These are phyloP conservation scores for Phycomyces nitens DNA, from an alignment of 192 early-diverging fungal genomes.

Conservation along the genomic window DNA sequence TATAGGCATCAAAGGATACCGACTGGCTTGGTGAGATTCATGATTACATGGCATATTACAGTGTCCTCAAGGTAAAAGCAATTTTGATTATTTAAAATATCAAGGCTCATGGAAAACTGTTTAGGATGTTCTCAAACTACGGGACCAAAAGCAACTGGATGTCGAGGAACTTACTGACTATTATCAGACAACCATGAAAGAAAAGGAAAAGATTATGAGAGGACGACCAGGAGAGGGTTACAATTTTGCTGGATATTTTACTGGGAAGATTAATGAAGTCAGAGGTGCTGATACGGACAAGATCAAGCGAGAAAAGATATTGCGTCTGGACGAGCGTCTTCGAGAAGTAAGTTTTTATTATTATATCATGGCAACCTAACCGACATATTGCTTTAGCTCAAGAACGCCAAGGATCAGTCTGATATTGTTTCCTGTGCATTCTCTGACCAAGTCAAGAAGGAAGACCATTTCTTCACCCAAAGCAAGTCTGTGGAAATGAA, in stretches of 20 bases:
- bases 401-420: conserved; percentile 76
- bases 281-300: conserved; percentile 84
- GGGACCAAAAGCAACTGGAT: conserved; percentile 97
- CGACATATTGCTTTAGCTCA: conserved; percentile 51
- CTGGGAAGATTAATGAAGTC: conserved; percentile 86
- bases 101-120: no score
- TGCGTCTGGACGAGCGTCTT: conserved; percentile 70
- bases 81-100: no score
- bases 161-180: conserved; percentile 85
- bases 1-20: conserved; percentile 47
- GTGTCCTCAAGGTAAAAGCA: conserved; percentile 58
- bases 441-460: conserved; percentile 77
- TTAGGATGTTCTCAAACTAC: conserved; percentile 74
- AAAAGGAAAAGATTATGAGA: conserved; percentile 68
- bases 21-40: conserved; percentile 75
- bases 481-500: conserved; percentile 83
- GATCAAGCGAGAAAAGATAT: conserved; percentile 74
- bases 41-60: conserved; percentile 84
- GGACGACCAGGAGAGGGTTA: conserved; percentile 49
- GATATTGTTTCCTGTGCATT: conserved; percentile 66
- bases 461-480: conserved; percentile 75
- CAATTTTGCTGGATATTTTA: conserved; percentile 71
- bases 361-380: no score
- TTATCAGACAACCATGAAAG: conserved; percentile 62
- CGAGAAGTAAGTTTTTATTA: conserved; percentile 48